Evolutionary conservation across 352 stramenopile genomes (phyloP).

Genomic region (Phytophthora cryptogea): DNA sequence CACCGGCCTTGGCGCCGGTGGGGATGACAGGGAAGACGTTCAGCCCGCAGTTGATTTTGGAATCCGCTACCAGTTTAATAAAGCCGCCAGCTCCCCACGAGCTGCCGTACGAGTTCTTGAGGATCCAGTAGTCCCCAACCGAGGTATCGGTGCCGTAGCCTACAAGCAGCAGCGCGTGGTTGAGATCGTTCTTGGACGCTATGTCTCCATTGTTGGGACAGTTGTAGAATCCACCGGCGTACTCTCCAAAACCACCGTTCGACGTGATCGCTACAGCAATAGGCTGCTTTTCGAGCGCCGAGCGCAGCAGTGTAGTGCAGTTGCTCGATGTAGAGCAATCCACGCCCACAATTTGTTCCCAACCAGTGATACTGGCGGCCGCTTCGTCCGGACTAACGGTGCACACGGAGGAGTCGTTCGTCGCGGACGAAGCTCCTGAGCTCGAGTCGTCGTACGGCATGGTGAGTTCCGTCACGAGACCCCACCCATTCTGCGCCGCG

Average conservation of each 20-base stretch:
- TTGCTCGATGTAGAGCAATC: conserved; percentile 63
- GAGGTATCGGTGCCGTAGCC: conserved; percentile 68
- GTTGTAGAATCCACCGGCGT: conserved; percentile 68
- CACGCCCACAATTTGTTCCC: conserved; percentile 62
- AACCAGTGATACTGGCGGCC: conserved; percentile 73
- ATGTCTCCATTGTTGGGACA: conserved; percentile 73
- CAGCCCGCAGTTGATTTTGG: conserved; percentile 78
- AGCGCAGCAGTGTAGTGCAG: conserved; percentile 56
- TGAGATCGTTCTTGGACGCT: conserved; percentile 69
- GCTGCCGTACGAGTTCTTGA: conserved; percentile 85
- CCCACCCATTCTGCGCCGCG: conserved; percentile 61
- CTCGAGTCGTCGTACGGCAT: conserved; percentile 75
- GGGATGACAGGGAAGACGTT: conserved; percentile 83
- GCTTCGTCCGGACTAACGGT: conserved; percentile 45
- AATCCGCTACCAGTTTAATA: conserved; percentile 66
- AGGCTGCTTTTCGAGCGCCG: conserved; percentile 61
- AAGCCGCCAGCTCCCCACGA: conserved; percentile 70
- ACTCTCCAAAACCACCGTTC: conserved; percentile 72
- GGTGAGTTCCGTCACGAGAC: conserved; percentile 67
- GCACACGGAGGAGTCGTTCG: conserved; percentile 38
- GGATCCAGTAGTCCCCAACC: conserved; percentile 78
- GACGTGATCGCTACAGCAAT: conserved; percentile 83
- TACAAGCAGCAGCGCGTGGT: conserved; percentile 79
- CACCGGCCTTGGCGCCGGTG: conserved; percentile 53
- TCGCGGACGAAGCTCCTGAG: conserved; percentile 29